Conservation (phyloP, 2,329 filamentous ascomycete genomes). For the Alternaria arborescens region DNA sequence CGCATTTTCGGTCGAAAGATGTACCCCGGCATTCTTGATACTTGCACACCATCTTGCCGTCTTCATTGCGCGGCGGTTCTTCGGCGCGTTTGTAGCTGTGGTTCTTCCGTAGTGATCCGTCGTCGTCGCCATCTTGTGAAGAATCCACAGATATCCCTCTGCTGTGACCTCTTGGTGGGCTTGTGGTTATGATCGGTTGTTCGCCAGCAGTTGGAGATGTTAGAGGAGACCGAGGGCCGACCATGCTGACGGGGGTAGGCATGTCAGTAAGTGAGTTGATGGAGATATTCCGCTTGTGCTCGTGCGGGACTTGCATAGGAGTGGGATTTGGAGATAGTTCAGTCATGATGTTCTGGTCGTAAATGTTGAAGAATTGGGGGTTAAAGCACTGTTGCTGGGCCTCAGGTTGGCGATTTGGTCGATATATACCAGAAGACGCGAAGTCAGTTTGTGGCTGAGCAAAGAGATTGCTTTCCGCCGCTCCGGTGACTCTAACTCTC, state of each 20-base stretch:
- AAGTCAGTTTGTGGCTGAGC: conserved; percentile 47
- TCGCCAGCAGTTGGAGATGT: conserved; percentile 37
- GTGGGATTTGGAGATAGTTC: conserved; percentile 30
- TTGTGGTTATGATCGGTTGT: conserved; percentile 32
- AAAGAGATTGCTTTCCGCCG: conserved; percentile 35
- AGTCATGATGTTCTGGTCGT: conserved; percentile 34
- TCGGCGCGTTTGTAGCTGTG: conserved; percentile 52
- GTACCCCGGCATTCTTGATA: conserved; percentile 71
- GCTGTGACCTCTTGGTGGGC: conserved; percentile 28
- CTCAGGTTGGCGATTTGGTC: conserved; percentile 39
- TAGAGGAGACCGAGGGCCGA: conserved; percentile 39
- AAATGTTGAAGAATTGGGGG: conserved; percentile 29
- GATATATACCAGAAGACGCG: conserved; percentile 43
- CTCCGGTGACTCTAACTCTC: conserved; percentile 44
- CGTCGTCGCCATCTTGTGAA: conserved; percentile 43
- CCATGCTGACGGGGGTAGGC: conserved; percentile 48
- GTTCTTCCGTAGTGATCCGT: conserved; percentile 46
- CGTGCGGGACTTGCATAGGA: conserved; percentile 33
- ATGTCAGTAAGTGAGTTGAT: conserved; percentile 42
- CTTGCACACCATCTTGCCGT: conserved; percentile 81
- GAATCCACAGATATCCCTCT: conserved; percentile 40
- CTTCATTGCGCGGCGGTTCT: conserved; percentile 68
- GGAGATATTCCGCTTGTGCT: conserved; percentile 46
- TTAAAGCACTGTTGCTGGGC: conserved; percentile 37
- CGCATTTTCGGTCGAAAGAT: conserved; percentile 83